A percentile compares a stretch with the other conserved stretches of the same genome.
phyloP scores from a whole-genome alignment of 305 asterid genomes.

The Solanum aculeatissimum region DNA sequence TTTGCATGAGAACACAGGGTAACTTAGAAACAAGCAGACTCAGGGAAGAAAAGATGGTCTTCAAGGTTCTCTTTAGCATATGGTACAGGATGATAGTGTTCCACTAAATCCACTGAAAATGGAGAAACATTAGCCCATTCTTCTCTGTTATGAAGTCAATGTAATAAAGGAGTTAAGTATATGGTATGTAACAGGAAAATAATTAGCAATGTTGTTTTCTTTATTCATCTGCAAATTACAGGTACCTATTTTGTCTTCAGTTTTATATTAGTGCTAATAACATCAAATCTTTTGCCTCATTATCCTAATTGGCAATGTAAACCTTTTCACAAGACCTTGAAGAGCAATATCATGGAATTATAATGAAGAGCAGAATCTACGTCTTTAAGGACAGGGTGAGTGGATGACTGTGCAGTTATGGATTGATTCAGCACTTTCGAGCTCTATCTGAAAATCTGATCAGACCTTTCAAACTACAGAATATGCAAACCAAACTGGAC shows the following conservation, averaged over 20 bases:
- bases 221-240: not conserved
- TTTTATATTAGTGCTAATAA: not conserved
- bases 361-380: not conserved
- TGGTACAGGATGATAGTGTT: not conserved
- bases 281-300: not conserved
- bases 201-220: not conserved
- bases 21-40: not conserved
- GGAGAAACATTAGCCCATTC: not conserved
- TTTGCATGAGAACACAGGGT: conserved; percentile 15
- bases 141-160: not conserved
- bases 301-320: not conserved
- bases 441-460: not conserved
- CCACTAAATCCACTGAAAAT: not conserved
- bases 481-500: not conserved
- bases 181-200: not conserved
- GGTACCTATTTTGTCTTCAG: not conserved
- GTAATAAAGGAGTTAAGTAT: not conserved
- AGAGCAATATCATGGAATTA: not conserved
- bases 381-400: not conserved
- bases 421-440: not conserved
- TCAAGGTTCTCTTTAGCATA: not conserved
- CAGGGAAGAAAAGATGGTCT: not conserved
- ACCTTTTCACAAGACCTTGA: not conserved
- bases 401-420: not conserved
- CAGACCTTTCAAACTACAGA: not conserved